Conservation (phyloP, 2,329 filamentous ascomycete genomes). For the Diaporthe helianthi region DNA sequence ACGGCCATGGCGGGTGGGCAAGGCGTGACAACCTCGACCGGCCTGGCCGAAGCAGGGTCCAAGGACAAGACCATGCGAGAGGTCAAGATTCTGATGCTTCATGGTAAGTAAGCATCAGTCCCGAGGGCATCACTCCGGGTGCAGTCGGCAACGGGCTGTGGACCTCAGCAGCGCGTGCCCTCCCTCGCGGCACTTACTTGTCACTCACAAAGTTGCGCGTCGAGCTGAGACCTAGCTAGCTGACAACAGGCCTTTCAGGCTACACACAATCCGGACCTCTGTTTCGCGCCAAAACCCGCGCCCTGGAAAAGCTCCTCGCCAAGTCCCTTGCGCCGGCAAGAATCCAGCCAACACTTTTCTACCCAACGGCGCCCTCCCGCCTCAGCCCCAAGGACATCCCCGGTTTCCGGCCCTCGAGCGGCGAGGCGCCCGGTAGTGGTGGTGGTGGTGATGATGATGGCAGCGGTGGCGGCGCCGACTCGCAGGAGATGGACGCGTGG, state of each 20-base stretch:
- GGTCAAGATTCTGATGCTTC: conserved; percentile 78
- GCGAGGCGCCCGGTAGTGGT: conserved; percentile 41
- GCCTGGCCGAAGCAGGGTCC: conserved; percentile 36
- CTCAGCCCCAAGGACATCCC: conserved; percentile 73
- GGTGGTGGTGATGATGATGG: no score
- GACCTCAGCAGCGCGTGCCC: not conserved
- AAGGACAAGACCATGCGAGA: conserved; percentile 53
- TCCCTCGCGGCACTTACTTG: not conserved
- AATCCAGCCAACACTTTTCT: conserved; percentile 59
- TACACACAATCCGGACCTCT: conserved; percentile 89
- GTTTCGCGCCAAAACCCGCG: conserved; percentile 89
- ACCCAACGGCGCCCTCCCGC: conserved; percentile 72
- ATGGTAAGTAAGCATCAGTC: conserved; percentile 61
- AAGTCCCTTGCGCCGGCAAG: conserved; percentile 73
- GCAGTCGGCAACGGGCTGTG: not conserved
- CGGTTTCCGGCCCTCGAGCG: conserved; percentile 62
- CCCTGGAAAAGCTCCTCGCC: conserved; percentile 78
- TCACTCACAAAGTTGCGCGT: conserved; percentile 1
- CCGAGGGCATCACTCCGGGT: no score
- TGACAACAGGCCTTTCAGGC: conserved; percentile 55
- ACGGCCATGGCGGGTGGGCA: conserved; percentile 26
- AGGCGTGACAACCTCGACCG: not conserved
- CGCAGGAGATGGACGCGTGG: conserved; percentile 68
- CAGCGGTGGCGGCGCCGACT: conserved; percentile 41
- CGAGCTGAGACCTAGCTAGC: not conserved